Evolutionary conservation across 2,329 filamentous ascomycete species (phyloP), one percentile per base, ranked within the genome.

Genomic region (Myriosclerotinia scirpicola): DNA sequence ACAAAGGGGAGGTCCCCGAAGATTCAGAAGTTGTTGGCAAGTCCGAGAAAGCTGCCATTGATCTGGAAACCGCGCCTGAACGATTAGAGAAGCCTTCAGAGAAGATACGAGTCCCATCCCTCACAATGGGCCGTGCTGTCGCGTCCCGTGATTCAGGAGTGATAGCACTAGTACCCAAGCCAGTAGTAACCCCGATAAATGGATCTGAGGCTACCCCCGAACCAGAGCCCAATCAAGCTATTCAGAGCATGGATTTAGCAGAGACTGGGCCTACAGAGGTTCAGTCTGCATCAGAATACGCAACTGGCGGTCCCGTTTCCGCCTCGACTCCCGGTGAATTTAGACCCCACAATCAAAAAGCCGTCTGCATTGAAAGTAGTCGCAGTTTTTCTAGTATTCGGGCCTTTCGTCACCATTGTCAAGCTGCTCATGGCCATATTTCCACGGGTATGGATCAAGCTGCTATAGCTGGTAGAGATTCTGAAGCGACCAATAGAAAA

Each of bases 1-100:
- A 65, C 26, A 65, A 40, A 14, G 54, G 62, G 6, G 42, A 64
- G 30, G 30, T 58, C 4, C 53, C 62, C 5, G 8, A 50, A n/a
- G 54, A 65, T 52, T 14, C 6, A 17, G 53, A 50, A n/a, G 3
- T 52, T 7, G 5, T 26, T 20, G 34, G 52, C 5, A 40, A 46
- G 22, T 58, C 44, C 5, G 15, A 65, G 3, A 30, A 52, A 8
- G 15, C 22, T 15, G 34, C 62, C 1, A 42, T 58, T 4, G 17
- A 58, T 30, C 15, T 65, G 4, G 44, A 65, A n/a, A 38, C 4
- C 9, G 1, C 6, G 26, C 30, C 34, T 9, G 6, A 34, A 40
- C 58, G 20, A 34, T n/a, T 52, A 54, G 26, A 50, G 9, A 30
- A 52, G 42, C 15, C 5, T 7, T 61, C 12, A 8, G 20, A 14